A percentile compares a stretch with the other conserved stretches of the same genome.
Evolutionary conservation across 371 early-diverging fungal genomes (phyloP).

Genomic region (Blakeslea trispora): DNA sequence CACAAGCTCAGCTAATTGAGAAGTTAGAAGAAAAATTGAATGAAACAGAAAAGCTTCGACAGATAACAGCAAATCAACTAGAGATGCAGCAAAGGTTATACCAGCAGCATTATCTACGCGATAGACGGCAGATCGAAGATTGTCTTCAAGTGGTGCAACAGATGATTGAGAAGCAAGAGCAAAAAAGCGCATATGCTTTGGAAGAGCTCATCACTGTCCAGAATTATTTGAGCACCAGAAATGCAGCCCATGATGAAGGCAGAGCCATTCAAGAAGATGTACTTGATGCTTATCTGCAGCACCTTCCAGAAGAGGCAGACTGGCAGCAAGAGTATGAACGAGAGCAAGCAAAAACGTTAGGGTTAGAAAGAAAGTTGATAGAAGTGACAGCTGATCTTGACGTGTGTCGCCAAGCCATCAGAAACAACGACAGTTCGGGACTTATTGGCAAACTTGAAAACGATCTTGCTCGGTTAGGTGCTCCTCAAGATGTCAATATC

Average conservation of each 20-base stretch:
- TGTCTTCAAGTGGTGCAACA: not conserved
- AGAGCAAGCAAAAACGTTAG: not conserved
- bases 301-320: not conserved
- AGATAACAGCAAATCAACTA: not conserved
- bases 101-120: not conserved
- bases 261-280: not conserved
- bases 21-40: not conserved
- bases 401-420: not conserved
- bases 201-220: not conserved
- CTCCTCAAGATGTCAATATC: not conserved
- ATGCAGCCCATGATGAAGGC: not conserved
- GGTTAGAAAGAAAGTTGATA: not conserved
- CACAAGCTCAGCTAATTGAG: slow-evolving; percentile 5
- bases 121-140: not conserved
- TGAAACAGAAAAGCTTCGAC: slow-evolving; percentile 5
- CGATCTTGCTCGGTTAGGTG: not conserved
- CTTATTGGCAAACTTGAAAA: not conserved
- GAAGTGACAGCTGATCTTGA: not conserved
- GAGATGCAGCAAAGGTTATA: not conserved
- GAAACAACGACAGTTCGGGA: not conserved
- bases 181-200: not conserved
- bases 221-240: not conserved
- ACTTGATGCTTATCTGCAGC: not conserved
- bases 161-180: not conserved
- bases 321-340: not conserved